Base-by-base conservation (phyloP, 495 filamentous ascomycete species). In the Xylaria intraflava region DNA sequence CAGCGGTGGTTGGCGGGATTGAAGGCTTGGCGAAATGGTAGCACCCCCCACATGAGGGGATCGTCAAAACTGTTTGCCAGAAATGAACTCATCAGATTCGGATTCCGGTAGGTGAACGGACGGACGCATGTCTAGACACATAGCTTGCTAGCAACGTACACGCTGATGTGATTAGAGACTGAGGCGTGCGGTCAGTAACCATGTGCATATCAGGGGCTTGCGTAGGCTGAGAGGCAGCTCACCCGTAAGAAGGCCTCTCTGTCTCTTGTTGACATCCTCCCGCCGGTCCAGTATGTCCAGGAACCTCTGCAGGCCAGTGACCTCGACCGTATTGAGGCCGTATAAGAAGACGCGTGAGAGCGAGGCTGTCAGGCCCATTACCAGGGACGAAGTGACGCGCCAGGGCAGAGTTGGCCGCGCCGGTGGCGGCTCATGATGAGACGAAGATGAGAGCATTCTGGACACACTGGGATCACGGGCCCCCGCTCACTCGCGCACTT, bases 131-230 rank as follows among this genome's bases (percentile, higher is more conserved):
- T n/a, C 4, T 6, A 11, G 2, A 17, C 3, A 4, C 2, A 38
- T 38, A 17, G 33, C 39, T 29, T 17, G 31, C 6, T 10, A 17
- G 41, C 14, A 10, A 93, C 89, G 73, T 88, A 97, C 93, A 98
- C 86, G 72, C 88, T 90, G 56, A 89, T 80, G 70, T 98, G 93
- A 68, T 98, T 98, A 27, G 88, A 95, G 8, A 97, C 93, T 95
- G 61, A 48, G 22, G 26, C 6, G 42, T 45, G 41, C 44, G 24
- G 46, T 58, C 44, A 53, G 51, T 9, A 9, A 19, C 19, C 0
- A 14, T 8, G 20, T 26, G 17, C 23, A 20, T 22, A 31, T 20
- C 26, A 33, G 4, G 47, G 11, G 19, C 12, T 16, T 11, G 16
- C 29, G 8, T 14, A 9, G 11, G 23, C 14, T 16, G 29, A 6